Evolutionary conservation across 495 filamentous ascomycete genomes (phyloP), one percentile per base, ranked within the genome.

Genomic region (Penicillium maclennaniae): DNA sequence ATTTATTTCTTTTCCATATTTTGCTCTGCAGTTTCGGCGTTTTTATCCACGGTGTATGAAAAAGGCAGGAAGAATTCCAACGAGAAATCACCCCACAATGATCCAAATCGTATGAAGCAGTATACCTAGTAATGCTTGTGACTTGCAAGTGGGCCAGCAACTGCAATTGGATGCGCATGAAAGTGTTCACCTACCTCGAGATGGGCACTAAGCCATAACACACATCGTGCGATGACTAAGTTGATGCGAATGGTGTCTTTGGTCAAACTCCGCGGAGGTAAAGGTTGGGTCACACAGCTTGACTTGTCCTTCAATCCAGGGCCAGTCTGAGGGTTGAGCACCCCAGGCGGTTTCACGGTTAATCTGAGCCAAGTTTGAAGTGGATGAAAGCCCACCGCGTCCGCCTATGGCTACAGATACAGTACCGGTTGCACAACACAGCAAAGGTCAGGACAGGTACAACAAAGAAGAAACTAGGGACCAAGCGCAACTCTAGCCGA

Each of bases 31-130:
- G 67, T 66, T 34, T 65, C 65, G 72, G 72, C 72, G 72, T 75
- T 75, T 54, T 40, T 68, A 55, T 63, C 61, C 58, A 70, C 58
- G 72, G 72, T 75, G 72, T 75, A 75, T 66, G 69, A 73, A 68
- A 63, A 70, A 70, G 67, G 67, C 64, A 72, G 58, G 59, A 69
- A 72, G 64, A 69, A 62, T 69, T 62, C 42, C 62, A 67, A 63
- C 63, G 56, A 65, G 54, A 67, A 62, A 59, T 60, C 49, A 62
- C 54, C 57, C 55, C 59, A 58, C 49, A 27, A 52, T 56, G 38
- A 40, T 40, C n/a, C 38, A 14, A 17, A 19, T 19, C n/a, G 34
- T 37, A 37, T 7, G 34, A 37, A 12, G n/a, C 9, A 12, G 6
- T 10, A 2, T 23, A 23, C 23, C 23, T 23, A 23, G 10, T 34